Base-by-base conservation (phyloP, 2,329 filamentous ascomycete genomes). In the Fusarium piperis region DNA sequence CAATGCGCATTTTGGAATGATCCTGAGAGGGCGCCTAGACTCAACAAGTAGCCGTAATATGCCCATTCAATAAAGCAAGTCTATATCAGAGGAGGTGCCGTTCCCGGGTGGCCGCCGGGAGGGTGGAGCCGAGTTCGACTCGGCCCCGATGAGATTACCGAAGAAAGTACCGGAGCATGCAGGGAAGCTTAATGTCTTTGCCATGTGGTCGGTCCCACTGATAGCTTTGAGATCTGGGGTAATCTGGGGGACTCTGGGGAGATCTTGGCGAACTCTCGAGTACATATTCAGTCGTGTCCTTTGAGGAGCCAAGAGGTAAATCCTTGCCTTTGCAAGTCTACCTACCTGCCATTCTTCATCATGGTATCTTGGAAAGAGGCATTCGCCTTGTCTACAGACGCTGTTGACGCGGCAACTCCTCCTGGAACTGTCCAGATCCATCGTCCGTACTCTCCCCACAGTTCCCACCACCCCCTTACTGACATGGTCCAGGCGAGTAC, bases 281-380 rank as follows among this genome's bases (percentile, higher is more conserved):
- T 71, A 71, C 51, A 71, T 71, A 68, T 35, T 57, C 3, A 5
- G 8, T 32, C 20, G 13, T 41, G 32, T 16, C 64, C 38, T 39
- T 16, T 38, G 35, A 57, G 20, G 13, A 16, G 20, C 3, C 13
- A 26, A 16, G 20, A 11, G 39, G 15, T 44, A 44, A 20, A 44
- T 26, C 15, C 39, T 44, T 44, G 8, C 39, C 13, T 8, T 44
- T 8, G 2, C 44, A 48, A 55, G 3, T 35, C 33, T 55, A 20
- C 28, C 20, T 1, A 23, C 32, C 9, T 53, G n/a, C 7, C 2
- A 52, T 10, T 8, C 6, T 23, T 6, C 11, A 20, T 2, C 0
- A 71, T 71, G 68, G 59, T 53, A 9, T 71, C 68, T 32, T 51
- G 64, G 23, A 71, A 61, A 35, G n/a, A 41, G 23, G 64, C 64